phyloP scores from a whole-genome alignment of 352 stramenopile species.

The Globisporangium nunn region DNA sequence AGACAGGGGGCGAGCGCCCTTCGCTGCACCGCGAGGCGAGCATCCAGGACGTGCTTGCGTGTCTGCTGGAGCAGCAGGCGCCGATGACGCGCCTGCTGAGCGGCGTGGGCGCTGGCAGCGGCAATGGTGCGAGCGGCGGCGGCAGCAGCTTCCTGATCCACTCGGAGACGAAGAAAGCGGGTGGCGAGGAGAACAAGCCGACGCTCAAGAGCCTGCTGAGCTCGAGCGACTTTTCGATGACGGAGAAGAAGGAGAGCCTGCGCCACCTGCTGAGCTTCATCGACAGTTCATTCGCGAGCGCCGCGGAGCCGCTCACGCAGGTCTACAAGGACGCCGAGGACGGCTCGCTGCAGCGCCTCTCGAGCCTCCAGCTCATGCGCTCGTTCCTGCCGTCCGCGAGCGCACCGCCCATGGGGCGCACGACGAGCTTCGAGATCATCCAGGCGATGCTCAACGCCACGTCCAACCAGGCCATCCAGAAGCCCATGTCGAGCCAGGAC shows the following conservation, averaged over 20 bases:
- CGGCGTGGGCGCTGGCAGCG: slow-evolving; percentile 4
- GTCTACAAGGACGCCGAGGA: slow-evolving; percentile 77
- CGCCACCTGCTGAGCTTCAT: slow-evolving; percentile 78
- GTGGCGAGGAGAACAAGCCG: slow-evolving; percentile 30
- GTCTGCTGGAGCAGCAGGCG: slow-evolving; percentile 63
- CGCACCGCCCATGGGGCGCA: slow-evolving; percentile 50
- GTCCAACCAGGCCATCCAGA: slow-evolving; percentile 80
- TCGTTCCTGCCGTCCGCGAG: slow-evolving; percentile 53
- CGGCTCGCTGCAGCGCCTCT: slow-evolving; percentile 61
- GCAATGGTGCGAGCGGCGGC: slow-evolving; percentile 1
- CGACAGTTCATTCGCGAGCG: slow-evolving; percentile 76
- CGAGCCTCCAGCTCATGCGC: slow-evolving; percentile 75
- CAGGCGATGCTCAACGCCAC: slow-evolving; percentile 83
- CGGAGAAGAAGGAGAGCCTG: slow-evolving; percentile 83
- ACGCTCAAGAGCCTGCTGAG: slow-evolving; percentile 78
- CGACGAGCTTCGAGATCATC: slow-evolving; percentile 85
- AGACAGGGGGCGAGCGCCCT: slow-evolving; percentile 34
- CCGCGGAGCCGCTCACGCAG: slow-evolving; percentile 66
- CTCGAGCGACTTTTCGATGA: slow-evolving; percentile 79
- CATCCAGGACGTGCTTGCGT: slow-evolving; percentile 74
- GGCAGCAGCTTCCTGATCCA: slow-evolving; percentile 47
- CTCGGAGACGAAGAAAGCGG: slow-evolving; percentile 41
- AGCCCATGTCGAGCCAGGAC: slow-evolving; percentile 83
- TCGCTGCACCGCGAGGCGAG: slow-evolving; percentile 62
- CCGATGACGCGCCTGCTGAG: slow-evolving; percentile 39